Evolutionary conservation across 108 stramenopile species (phyloP).

Genomic region (Fragilariopsis cylindrus): DNA sequence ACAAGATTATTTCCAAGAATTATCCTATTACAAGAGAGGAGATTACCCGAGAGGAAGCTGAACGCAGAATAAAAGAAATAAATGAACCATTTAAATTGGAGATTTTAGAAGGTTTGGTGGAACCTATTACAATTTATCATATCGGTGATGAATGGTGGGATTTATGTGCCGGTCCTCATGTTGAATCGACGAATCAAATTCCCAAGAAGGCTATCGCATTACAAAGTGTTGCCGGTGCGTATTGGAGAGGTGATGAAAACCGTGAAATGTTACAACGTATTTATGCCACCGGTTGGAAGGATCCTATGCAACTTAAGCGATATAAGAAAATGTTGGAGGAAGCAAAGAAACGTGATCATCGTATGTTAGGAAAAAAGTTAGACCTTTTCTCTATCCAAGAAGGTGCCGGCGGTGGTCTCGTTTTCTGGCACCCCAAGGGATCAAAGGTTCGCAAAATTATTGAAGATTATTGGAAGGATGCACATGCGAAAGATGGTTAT

Average conservation of each 20-base stretch:
- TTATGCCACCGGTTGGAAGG: slow-evolving; percentile 96
- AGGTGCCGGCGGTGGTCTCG: slow-evolving; percentile 81
- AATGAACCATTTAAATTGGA: slow-evolving; percentile 95
- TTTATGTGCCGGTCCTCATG: slow-evolving; percentile 97
- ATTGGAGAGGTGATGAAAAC: slow-evolving; percentile 98
- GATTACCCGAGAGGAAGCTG: slow-evolving; percentile 90
- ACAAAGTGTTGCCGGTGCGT: slow-evolving; percentile 94
- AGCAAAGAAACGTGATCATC: slow-evolving; percentile 97
- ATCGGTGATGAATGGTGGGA: slow-evolving; percentile 98
- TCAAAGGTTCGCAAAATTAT: slow-evolving; percentile 84
- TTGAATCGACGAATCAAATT: slow-evolving; percentile 83
- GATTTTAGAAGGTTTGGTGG: slow-evolving; percentile 90
- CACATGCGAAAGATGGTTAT: slow-evolving; percentile 82
- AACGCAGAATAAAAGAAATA: slow-evolving; percentile 74
- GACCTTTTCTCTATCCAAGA: slow-evolving; percentile 96
- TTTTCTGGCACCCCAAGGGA: slow-evolving; percentile 94
- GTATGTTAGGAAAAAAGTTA: slow-evolving; percentile 92
- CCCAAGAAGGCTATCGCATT: slow-evolving; percentile 85
- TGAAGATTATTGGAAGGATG: slow-evolving; percentile 94
- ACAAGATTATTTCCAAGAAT: slow-evolving; percentile 89
- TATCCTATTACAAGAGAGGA: slow-evolving; percentile 90
- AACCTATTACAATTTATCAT: slow-evolving; percentile 95
- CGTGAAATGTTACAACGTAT: slow-evolving; percentile 92
- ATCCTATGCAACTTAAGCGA: slow-evolving; percentile 75
- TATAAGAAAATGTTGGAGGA: slow-evolving; percentile 92